phyloP scores from a whole-genome alignment of 2,329 filamentous ascomycete genomes.

The Fusarium falciforme region DNA sequence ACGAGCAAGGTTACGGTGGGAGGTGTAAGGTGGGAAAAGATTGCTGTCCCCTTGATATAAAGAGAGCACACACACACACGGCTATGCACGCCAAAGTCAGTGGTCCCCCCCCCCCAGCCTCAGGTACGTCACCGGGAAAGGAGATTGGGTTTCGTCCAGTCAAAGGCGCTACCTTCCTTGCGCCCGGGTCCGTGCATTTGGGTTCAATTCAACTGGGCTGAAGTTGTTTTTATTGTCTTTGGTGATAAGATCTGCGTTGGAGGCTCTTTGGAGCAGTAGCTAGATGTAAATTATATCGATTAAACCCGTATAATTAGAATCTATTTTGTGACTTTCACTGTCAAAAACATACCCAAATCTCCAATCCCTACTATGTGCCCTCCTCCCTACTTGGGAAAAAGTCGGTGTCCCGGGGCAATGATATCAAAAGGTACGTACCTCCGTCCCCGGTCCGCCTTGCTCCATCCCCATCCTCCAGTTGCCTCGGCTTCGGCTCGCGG shows the following conservation, averaged over 20 bases:
- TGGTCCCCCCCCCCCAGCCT: neutral
- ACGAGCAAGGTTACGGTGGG: neutral
- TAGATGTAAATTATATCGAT: neutral
- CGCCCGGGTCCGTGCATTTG: slow-evolving; percentile 8
- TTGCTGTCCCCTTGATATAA: neutral
- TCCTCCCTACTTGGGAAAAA: neutral
- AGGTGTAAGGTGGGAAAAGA: neutral
- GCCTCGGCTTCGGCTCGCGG: slow-evolving; percentile 46
- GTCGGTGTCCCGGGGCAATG: slow-evolving; percentile 34
- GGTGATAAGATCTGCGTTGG: neutral
- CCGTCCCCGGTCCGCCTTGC: slow-evolving; percentile 36
- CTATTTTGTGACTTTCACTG: neutral
- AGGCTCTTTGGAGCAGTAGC: neutral
- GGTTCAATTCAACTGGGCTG: neutral
- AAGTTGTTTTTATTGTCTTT: neutral
- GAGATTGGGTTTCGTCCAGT: slow-evolving; percentile 5
- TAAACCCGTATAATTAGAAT: neutral
- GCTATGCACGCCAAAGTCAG: slow-evolving; percentile 4
- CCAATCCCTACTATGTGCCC: neutral
- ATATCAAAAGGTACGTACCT: slow-evolving; percentile 20
- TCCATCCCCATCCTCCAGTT: slow-evolving; percentile 12
- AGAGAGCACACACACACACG: neutral
- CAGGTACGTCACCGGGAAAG: slow-evolving; percentile 30
- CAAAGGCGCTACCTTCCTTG: slow-evolving; percentile 7
- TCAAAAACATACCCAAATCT: neutral